Evolutionary conservation across 129 eudicot genomes (phyloP).

Genomic region (Pittosporum tobira): DNA sequence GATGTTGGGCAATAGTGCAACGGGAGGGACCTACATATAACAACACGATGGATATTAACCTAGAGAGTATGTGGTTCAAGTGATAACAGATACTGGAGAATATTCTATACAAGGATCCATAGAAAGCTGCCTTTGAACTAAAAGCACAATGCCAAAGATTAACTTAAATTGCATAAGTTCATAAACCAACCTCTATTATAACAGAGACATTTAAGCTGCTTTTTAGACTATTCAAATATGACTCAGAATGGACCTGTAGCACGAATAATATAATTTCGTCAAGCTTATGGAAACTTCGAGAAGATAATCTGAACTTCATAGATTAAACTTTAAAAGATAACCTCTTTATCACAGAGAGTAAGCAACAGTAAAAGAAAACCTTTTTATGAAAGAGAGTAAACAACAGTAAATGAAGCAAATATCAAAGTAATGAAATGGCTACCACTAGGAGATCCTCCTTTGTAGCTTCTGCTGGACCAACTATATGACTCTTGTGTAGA

Average conservation of each 20-base stretch:
- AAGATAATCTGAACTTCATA: not conserved
- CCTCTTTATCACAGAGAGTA: too few species aligned
- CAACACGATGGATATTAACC: not conserved
- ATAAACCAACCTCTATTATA: conserved; percentile 60
- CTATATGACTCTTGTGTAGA: conserved; percentile 46
- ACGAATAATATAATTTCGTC: conserved; percentile 11
- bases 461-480: conserved; percentile 87
- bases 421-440: conserved; percentile 12
- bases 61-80: not conserved
- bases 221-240: conserved; percentile 64
- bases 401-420: too few species aligned
- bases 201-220: conserved; percentile 63
- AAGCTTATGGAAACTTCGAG: not conserved
- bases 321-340: not conserved
- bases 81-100: not conserved
- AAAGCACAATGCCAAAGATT: not conserved
- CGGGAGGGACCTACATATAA: conserved; percentile 67
- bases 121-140: not conserved
- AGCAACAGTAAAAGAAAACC: too few species aligned
- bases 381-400: too few species aligned
- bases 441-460: conserved; percentile 89
- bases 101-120: not conserved
- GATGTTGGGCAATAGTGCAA: conserved; percentile 67
- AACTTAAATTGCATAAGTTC: not conserved
- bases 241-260: conserved; percentile 74